These are phyloP conservation scores for Fistulinella prunicolor DNA, from an alignment of 768 basidiomycete genomes.

Conservation along the genomic window DNA sequence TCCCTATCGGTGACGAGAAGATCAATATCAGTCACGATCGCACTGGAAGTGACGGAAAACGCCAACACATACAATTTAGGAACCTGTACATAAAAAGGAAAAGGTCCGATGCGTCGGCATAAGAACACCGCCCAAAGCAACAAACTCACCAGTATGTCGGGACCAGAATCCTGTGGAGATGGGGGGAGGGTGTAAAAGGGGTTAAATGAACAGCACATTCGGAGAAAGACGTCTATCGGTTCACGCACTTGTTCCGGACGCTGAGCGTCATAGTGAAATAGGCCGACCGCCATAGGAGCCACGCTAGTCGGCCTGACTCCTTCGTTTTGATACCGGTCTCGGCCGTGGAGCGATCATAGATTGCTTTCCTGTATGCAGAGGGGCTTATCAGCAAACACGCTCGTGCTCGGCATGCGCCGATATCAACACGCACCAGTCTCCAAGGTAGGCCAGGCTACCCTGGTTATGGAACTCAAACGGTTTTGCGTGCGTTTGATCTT, in stretches of 20 bases:
- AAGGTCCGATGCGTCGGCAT: constrained; percentile 15
- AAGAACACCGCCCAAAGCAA: constrained; percentile 1
- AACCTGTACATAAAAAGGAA: constrained; percentile 43
- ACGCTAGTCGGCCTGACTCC: constrained; percentile 66
- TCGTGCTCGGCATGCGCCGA: background rate
- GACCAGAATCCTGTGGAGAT: constrained; percentile 52
- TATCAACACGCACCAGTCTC: constrained; percentile 53
- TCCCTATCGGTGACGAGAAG: constrained; percentile 43
- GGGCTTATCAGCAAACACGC: too few relatives aligned
- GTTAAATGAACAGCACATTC: constrained; percentile 4
- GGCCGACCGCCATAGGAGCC: constrained; percentile 78
- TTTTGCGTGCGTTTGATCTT: constrained; percentile 41
- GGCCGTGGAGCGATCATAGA: constrained; percentile 63
- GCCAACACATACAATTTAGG: constrained; percentile 53
- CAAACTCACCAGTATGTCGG: constrained; percentile 59
- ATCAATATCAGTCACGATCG: constrained; percentile 15
- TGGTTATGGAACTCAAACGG: constrained; percentile 71
- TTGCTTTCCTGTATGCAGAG: constrained; percentile 66
- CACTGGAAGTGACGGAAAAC: too few relatives aligned
- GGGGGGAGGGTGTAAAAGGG: constrained; percentile 3
- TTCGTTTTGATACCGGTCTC: constrained; percentile 50
- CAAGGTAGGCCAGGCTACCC: constrained; percentile 79
- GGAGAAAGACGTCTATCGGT: constrained; percentile 3
- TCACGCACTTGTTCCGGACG: constrained; percentile 61
- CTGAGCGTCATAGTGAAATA: constrained; percentile 80